phyloP scores from a whole-genome alignment of 176 grass and related monocot genomes.

The bread wheat (Triticum aestivum) region DNA sequence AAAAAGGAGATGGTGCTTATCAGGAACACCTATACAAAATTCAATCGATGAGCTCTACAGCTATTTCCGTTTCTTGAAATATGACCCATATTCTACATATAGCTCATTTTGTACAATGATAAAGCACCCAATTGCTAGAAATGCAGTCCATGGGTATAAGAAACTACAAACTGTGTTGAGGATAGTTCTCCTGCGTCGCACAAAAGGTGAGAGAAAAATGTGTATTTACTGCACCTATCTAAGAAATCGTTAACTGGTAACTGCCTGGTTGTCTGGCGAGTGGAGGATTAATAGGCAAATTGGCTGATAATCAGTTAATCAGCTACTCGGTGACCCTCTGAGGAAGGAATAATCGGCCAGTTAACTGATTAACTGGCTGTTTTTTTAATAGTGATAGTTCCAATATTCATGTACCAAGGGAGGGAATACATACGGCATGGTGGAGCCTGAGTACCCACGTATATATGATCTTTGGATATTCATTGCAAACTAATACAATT shows the following conservation, averaged over 20 bases:
- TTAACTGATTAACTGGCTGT: too few relatives aligned
- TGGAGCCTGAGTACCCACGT: not conserved
- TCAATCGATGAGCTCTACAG: constrained; percentile 94
- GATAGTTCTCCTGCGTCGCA: constrained; percentile 82
- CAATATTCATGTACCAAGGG: not conserved
- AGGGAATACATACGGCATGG: not conserved
- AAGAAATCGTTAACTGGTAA: not conserved
- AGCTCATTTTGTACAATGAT: constrained; percentile 81
- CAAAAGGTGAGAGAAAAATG: constrained; percentile 72
- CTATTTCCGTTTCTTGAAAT: constrained; percentile 98
- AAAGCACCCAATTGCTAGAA: constrained; percentile 83
- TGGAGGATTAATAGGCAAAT: not conserved
- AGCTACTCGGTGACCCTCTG: too few relatives aligned
- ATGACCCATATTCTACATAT: constrained; percentile 79
- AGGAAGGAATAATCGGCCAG: too few relatives aligned
- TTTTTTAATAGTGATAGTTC: not conserved
- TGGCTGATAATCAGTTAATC: not conserved
- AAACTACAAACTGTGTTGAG: constrained; percentile 92
- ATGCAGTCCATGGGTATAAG: constrained; percentile 75
- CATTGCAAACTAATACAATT: constrained; percentile 11
- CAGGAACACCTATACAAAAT: constrained; percentile 98
- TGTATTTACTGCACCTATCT: constrained; percentile 17
- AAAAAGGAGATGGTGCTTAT: constrained; percentile 97
- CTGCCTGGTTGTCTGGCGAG: not conserved
- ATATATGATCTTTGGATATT: constrained; percentile 3